A percentile compares a stretch with the other conserved stretches of the same genome.
These are phyloP conservation scores for Alternaria ethzedia DNA, from an alignment of 2,329 filamentous ascomycete genomes.

Conservation along the genomic window DNA sequence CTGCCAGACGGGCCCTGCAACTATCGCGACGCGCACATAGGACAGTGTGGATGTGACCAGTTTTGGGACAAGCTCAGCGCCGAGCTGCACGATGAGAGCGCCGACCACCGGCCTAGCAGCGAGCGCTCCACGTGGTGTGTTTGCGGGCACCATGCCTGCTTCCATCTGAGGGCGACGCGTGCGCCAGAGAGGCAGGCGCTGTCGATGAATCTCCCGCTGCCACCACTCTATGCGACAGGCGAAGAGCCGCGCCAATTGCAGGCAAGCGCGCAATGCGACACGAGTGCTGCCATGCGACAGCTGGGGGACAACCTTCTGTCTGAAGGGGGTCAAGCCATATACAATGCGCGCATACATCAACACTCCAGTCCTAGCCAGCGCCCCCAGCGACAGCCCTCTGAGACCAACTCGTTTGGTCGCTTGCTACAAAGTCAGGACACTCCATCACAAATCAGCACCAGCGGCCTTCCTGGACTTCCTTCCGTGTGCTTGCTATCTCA, in stretches of 20 bases:
- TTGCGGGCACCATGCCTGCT: conserved; percentile 65
- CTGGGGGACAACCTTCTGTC: not conserved
- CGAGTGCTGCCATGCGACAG: conserved; percentile 14
- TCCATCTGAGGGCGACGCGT: conserved; percentile 51
- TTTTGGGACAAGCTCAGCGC: conserved; percentile 55
- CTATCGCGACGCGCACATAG: conserved; percentile 55
- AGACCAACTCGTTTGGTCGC: conserved; percentile 26
- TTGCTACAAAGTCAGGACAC: conserved; percentile 28
- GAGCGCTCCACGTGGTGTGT: conserved; percentile 55
- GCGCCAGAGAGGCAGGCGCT: conserved; percentile 20
- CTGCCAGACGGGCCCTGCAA: conserved; percentile 62
- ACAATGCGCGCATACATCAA: conserved; percentile 12
- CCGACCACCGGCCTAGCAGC: conserved; percentile 30
- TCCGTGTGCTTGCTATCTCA: conserved; percentile 48
- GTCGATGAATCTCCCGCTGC: conserved; percentile 9
- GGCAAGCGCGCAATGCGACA: conserved; percentile 19
- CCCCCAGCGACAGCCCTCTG: conserved; percentile 20
- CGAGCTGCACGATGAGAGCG: conserved; percentile 40
- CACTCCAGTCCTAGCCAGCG: conserved; percentile 21
- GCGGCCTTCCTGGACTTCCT: conserved; percentile 45
- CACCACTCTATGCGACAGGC: conserved; percentile 15
- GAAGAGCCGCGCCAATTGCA: conserved; percentile 22
- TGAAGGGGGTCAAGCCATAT: conserved; percentile 2
- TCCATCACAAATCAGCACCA: conserved; percentile 40
- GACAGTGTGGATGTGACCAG: conserved; percentile 60